These are phyloP conservation scores for Daldinia sp. DNA, from an alignment of 2,329 filamentous ascomycete species.

Conservation along the genomic window DNA sequence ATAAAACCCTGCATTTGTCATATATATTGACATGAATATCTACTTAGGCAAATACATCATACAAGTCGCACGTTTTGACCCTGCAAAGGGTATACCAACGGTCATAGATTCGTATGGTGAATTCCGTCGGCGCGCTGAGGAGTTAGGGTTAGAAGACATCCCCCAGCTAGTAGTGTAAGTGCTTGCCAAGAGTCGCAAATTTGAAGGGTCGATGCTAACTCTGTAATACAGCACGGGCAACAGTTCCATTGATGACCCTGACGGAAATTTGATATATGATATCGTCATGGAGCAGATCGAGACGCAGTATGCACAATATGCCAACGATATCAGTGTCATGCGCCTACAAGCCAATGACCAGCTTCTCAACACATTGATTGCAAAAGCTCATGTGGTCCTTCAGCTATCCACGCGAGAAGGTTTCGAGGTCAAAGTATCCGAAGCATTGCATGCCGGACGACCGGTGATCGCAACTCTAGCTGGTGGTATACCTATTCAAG, in stretches of 20 bases:
- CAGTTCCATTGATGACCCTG: constrained; percentile 83
- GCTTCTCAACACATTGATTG: constrained; percentile 80
- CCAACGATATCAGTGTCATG: constrained; percentile 77
- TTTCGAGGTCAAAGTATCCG: constrained; percentile 88
- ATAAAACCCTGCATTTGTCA: not conserved
- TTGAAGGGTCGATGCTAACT: constrained; percentile 5
- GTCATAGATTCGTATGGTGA: constrained; percentile 81
- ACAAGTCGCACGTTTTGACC: constrained; percentile 86
- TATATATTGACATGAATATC: constrained; percentile 22
- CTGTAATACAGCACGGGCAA: constrained; percentile 66
- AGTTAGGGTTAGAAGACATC: constrained; percentile 62
- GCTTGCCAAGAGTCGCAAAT: not conserved
- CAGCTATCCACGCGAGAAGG: constrained; percentile 86
- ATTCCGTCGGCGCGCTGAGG: constrained; percentile 72
- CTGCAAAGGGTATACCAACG: constrained; percentile 83
- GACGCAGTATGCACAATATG: constrained; percentile 70
- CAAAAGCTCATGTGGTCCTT: constrained; percentile 77
- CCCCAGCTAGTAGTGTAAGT: constrained; percentile 78
- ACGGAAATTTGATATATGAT: constrained; percentile 78
- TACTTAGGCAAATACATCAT: constrained; percentile 75
- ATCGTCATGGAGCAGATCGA: constrained; percentile 77
- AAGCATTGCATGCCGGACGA: constrained; percentile 82
- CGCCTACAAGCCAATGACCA: constrained; percentile 83
- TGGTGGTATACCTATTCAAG: constrained; percentile 85
- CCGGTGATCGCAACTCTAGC: constrained; percentile 81